Evolutionary conservation across 495 filamentous ascomycete species (phyloP).

Genomic region (Tuber aestivum): DNA sequence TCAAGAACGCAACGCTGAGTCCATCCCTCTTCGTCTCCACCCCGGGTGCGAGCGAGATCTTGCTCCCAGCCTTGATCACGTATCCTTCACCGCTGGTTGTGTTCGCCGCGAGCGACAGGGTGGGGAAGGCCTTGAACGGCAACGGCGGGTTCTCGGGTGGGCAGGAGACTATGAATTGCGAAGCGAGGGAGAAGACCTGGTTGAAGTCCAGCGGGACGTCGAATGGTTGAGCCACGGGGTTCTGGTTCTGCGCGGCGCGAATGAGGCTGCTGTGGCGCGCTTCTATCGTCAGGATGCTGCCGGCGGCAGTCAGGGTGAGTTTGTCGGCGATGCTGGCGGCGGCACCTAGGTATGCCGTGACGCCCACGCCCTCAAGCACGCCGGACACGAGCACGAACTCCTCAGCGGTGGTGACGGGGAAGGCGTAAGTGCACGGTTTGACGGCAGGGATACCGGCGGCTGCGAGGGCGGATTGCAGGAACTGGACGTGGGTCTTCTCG

Average conservation of each 20-base stretch:
- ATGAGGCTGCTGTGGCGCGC: constrained; percentile 57
- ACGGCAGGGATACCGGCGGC: constrained; percentile 50
- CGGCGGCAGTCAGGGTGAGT: constrained; percentile 55
- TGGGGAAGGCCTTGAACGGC: constrained; percentile 56
- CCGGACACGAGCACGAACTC: constrained; percentile 49
- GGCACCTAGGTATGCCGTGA: constrained; percentile 58
- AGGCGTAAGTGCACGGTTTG: constrained; percentile 53
- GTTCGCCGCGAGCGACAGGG: constrained; percentile 35
- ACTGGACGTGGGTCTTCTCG: constrained; percentile 55
- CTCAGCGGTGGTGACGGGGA: constrained; percentile 50
- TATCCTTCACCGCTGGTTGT: not conserved
- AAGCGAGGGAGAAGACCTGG: constrained; percentile 58
- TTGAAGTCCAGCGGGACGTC: constrained; percentile 55
- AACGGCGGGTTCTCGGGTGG: constrained; percentile 52
- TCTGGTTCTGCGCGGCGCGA: constrained; percentile 49
- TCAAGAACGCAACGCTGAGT: constrained; percentile 46
- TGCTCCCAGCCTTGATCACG: constrained; percentile 19
- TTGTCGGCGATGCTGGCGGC: constrained; percentile 54
- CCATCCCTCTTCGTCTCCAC: not conserved
- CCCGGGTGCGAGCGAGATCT: constrained; percentile 9
- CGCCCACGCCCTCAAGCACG: constrained; percentile 56
- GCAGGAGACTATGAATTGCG: constrained; percentile 56
- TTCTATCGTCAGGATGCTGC: constrained; percentile 58
- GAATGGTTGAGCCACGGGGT: constrained; percentile 54
- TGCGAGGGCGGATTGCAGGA: constrained; percentile 47